Conservation (phyloP, 2,329 filamentous ascomycete genomes). For the Venturia aucupariae region DNA sequence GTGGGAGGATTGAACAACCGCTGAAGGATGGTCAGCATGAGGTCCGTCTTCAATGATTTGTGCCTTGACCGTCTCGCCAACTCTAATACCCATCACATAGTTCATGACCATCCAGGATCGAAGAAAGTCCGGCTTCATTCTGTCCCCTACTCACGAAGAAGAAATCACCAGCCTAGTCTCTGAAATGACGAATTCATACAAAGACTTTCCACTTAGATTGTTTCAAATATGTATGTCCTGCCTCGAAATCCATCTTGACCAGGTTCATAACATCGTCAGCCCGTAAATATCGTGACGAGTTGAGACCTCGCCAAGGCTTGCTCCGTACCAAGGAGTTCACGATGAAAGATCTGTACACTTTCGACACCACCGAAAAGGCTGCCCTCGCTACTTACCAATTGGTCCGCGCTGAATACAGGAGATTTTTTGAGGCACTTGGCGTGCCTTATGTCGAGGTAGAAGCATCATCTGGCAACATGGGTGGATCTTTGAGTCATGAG, state of each 20-base stretch:
- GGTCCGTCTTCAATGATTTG: constrained; percentile 36
- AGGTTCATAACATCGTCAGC: constrained; percentile 36
- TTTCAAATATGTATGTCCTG: constrained; percentile 70
- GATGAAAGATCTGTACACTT: constrained; percentile 98
- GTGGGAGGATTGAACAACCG: constrained; percentile 58
- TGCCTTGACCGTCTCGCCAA: too few relatives aligned
- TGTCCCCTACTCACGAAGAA: constrained; percentile 93
- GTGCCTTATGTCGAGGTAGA: constrained; percentile 77
- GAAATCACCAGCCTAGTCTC: constrained; percentile 82
- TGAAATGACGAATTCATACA: constrained; percentile 67
- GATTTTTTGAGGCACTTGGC: constrained; percentile 73
- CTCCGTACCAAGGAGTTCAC: constrained; percentile 82
- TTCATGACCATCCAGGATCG: constrained; percentile 42
- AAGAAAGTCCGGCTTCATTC: constrained; percentile 61
- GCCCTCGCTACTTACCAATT: constrained; percentile 72
- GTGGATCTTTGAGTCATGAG: constrained; percentile 85
- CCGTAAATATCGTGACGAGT: constrained; percentile 90
- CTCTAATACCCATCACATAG: not conserved
- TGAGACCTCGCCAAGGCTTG: constrained; percentile 77
- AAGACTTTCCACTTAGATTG: constrained; percentile 72
- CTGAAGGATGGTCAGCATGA: constrained; percentile 51
- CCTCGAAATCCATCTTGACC: not conserved
- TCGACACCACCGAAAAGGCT: constrained; percentile 59
- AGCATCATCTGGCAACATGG: constrained; percentile 94
- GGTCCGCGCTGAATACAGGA: constrained; percentile 64